Evolutionary conservation across 1,139 yeast genomes (phyloP).

Genomic region (Lodderomyces pseudojiufengensis): DNA sequence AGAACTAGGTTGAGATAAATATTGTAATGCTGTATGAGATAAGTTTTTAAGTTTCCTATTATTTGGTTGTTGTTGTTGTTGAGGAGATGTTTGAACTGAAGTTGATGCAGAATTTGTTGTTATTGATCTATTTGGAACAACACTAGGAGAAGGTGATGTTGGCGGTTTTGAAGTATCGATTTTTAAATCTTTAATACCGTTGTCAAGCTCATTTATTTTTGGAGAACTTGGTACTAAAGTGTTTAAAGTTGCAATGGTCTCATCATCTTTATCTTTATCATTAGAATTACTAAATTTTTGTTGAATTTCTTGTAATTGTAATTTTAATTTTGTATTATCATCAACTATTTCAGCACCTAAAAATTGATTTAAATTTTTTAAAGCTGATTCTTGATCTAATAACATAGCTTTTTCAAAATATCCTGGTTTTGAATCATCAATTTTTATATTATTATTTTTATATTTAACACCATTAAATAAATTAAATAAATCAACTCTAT

Average conservation of each 20-base stretch:
- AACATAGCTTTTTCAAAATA: slow-evolving; percentile 56
- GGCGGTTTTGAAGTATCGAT: slow-evolving; percentile 1
- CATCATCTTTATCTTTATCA: background rate
- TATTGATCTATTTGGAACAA: background rate
- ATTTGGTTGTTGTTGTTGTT: slow-evolving; percentile 1
- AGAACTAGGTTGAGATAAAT: slow-evolving; percentile 14
- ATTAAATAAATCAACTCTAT: slow-evolving; percentile 53
- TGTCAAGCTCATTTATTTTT: too few species aligned
- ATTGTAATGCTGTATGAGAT: slow-evolving; percentile 21
- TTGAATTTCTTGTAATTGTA: slow-evolving; percentile 4
- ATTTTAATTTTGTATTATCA: background rate
- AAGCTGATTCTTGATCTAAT: slow-evolving; percentile 48
- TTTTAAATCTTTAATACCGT: slow-evolving; percentile 6
- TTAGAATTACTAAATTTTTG: background rate
- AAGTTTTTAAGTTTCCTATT: slow-evolving; percentile 14
- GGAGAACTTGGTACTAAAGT: background rate
- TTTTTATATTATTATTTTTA: slow-evolving; percentile 39
- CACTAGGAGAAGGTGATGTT: background rate
- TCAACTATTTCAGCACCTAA: slow-evolving; percentile 19
- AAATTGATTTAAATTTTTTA: slow-evolving; percentile 40
- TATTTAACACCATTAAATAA: slow-evolving; percentile 51
- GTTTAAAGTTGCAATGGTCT: slow-evolving; percentile 1
- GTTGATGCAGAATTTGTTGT: background rate
- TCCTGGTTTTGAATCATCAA: slow-evolving; percentile 65
- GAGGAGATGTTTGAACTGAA: background rate